phyloP scores from a whole-genome alignment of 306 rosid genomes.

The Prunus armeniaca region DNA sequence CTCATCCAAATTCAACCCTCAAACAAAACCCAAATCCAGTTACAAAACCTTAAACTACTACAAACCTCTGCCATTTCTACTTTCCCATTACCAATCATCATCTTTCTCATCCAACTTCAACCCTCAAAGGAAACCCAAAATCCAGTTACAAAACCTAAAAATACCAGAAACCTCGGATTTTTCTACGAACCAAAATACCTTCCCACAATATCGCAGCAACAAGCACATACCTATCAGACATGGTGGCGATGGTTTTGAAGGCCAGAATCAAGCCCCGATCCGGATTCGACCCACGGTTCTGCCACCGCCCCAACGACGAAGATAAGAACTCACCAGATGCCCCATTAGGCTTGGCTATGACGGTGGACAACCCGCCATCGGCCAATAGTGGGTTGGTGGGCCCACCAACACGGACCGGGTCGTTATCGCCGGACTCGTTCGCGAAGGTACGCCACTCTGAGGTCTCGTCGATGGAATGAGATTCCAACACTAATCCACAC shows the following conservation, averaged over 20 bases:
- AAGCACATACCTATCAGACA: slow-evolving; percentile 74
- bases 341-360: slow-evolving; percentile 85
- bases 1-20: neutral
- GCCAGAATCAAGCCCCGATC: slow-evolving; percentile 87
- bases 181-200: neutral
- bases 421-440: slow-evolving; percentile 92
- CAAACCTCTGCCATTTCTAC: neutral
- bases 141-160: neutral
- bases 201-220: slow-evolving; percentile 4
- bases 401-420: slow-evolving; percentile 94
- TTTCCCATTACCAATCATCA: neutral
- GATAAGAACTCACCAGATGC: slow-evolving; percentile 77
- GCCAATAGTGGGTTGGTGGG: slow-evolving; percentile 80
- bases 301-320: slow-evolving; percentile 91
- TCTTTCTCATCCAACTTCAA: neutral
- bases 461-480: slow-evolving; percentile 92
- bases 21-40: neutral
- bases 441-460: slow-evolving; percentile 96
- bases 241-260: slow-evolving; percentile 88
- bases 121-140: neutral
- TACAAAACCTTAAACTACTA: neutral
- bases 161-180: neutral
- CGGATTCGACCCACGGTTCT: slow-evolving; percentile 90
- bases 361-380: slow-evolving; percentile 89
- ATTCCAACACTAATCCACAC: slow-evolving; percentile 87